Base-by-base conservation (phyloP, 331 rosid genomes). In the Saraca asoca region DNA sequence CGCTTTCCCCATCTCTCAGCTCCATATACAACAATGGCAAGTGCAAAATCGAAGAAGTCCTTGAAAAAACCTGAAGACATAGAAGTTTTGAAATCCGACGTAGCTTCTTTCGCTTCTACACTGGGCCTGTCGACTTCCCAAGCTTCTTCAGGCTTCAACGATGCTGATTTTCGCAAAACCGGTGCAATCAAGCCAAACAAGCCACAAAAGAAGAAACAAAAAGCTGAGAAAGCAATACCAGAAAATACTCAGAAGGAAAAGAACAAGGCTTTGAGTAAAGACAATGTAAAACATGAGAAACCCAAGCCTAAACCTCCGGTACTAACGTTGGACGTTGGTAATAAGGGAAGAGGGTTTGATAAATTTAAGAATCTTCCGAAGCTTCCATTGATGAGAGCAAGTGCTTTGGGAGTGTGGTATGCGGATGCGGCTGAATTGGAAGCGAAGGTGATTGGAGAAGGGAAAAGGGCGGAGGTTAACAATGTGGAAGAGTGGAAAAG, bases 31-130 rank as follows among this genome's bases (percentile, higher is more conserved):
- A 31, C 80, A 76, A 93, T 90, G 96, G 82, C 80, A 66, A 87
- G 42, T 66, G 62, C 80, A 2, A 80, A 71, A 18, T 57, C 91
- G 3, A 73, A 54, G 69, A 85, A 81, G 16, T 52, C 73, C 42
- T 57, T 79, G 11, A 77, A 20, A 67, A 64, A 76, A 9, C 12
- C 42, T 12, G 87, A 84, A 9, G 87, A 88, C 68, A 58, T 88
- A 19, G 85, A 88, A 9, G 16, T 46, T 38, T 82, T 90, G 48
- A 81, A 78, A 64, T 73, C 95, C 12, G 95, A 93, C 35, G 69
- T 90, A 0, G 98, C 97, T 12, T 84, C 94, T 3, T 93, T 86
- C 43, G 97, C 98, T 62, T 86, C 98, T 24, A 81, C 88, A 0
- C 88, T 94, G 6, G 97, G 99, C 5, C 69, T 94, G 14, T 73